Evolutionary conservation across 345 rosid species (phyloP).

Genomic region (Linum usitatissimum): DNA sequence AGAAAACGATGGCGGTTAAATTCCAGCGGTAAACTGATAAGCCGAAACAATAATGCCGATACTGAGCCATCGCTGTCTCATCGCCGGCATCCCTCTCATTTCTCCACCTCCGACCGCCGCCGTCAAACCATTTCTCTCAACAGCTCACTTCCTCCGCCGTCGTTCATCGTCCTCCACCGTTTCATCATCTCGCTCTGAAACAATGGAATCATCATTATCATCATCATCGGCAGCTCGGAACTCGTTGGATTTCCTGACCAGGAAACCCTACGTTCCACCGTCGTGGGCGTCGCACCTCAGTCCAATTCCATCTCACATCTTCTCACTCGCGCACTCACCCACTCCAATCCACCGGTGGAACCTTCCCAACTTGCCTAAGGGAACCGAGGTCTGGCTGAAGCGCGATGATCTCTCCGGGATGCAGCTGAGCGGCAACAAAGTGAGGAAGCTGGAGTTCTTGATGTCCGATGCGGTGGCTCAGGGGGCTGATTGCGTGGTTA

Average conservation of each 20-base stretch:
- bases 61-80: background rate
- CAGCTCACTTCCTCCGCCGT: background rate
- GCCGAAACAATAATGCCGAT: background rate
- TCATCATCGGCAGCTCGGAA: background rate
- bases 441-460: conserved; percentile 72
- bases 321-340: conserved; percentile 40
- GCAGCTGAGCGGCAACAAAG: conserved; percentile 94
- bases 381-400: conserved; percentile 79
- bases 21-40: background rate
- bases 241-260: conserved; percentile 2
- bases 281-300: conserved; percentile 17
- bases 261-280: conserved; percentile 16
- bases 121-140: background rate
- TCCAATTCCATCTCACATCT: conserved; percentile 13
- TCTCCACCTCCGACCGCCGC: background rate
- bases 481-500: conserved; percentile 74
- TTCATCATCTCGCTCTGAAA: conserved; percentile 1
- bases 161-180: background rate
- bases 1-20: background rate
- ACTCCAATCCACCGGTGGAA: conserved; percentile 87
- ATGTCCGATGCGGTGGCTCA: conserved; percentile 76
- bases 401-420: conserved; percentile 81
- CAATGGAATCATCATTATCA: conserved; percentile 5
- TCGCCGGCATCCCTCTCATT: background rate
- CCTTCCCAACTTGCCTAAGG: conserved; percentile 65